Evolutionary conservation across 345 rosid species (phyloP), one percentile per base, ranked within the genome.

Genomic region (Acer campestre): DNA sequence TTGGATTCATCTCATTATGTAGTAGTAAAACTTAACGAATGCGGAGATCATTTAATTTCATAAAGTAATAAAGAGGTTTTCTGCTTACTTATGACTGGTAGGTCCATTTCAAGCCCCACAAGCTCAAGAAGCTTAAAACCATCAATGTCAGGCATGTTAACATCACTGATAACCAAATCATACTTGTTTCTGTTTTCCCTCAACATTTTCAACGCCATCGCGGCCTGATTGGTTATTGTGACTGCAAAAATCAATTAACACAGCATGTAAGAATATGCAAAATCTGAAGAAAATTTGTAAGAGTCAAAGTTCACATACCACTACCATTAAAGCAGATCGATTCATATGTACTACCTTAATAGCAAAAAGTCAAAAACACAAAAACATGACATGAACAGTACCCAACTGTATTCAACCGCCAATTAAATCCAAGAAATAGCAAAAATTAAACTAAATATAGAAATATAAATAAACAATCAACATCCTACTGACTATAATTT

Each of bases 101-200:
- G 86, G 87, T 92, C 94, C 94, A 92, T 92, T 82, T 92, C 94
- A 78, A 92, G 92, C 79, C 94, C 97, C 77, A 90, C 90, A 64
- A 87, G 92, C 78, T 92, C 92, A 63, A 92, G 97, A 48, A 92
- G 97, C 88, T 92, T 89, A 75, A 92, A 88, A 56, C 97, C 97
- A 77, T 90, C 92, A 82, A 92, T 92, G 84, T 90, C 94, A 12
- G 97, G 94, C 97, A 92, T 90, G 73, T 88, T 84, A 64, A 92
- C 97, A 85, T 90, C 97, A 75, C 97, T 92, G 62, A 92, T 89
- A 78, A 92, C 92, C 76, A 92, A 71, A 67, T 92, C 97, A 77
- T 73, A 90, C 61, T 78, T 81, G 83, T 78, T 77, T 74, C 80
- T 82, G 79, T 90, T 85, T 75, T 90, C 91, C 76, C 97, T 85